phyloP scores from a whole-genome alignment of 2,329 filamentous ascomycete species.

The Fusarium circinatum region DNA sequence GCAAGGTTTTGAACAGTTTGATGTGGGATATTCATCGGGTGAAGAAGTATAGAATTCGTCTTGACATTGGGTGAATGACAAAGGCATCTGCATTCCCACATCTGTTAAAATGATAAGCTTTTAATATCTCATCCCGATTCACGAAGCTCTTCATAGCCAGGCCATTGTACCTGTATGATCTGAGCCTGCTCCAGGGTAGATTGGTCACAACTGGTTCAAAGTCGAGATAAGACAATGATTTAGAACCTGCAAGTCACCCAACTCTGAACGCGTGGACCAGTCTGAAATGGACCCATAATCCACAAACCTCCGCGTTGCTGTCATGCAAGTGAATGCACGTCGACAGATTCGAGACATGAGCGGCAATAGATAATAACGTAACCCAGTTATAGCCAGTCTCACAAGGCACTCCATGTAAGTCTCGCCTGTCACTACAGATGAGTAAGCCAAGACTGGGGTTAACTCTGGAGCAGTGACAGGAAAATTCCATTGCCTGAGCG shows the following conservation, averaged over 20 bases:
- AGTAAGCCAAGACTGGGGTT: not conserved
- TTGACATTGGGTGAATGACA: too few species aligned
- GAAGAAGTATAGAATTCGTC: not conserved
- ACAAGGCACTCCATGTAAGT: slow-evolving; percentile 22
- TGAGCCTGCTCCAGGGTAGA: not conserved
- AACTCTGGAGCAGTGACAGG: not conserved
- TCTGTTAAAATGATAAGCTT: not conserved
- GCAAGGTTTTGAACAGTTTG: not conserved
- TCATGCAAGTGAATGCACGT: slow-evolving; percentile 12
- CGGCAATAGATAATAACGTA: not conserved
- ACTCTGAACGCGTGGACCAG: not conserved
- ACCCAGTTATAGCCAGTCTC: slow-evolving; percentile 10
- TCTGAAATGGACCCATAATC: slow-evolving; percentile 15
- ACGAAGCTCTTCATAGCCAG: not conserved
- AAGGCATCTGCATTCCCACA: not conserved
- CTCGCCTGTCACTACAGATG: not conserved
- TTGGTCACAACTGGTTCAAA: too few species aligned
- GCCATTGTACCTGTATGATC: not conserved
- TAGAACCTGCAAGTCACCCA: not conserved
- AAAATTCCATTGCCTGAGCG: not conserved
- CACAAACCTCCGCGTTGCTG: slow-evolving; percentile 6
- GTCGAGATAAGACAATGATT: not conserved
- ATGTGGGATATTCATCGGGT: not conserved
- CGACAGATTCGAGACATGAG: slow-evolving; percentile 10
- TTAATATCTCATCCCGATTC: not conserved